phyloP scores from a whole-genome alignment of 345 rosid genomes.

The Cardamine occulta region DNA sequence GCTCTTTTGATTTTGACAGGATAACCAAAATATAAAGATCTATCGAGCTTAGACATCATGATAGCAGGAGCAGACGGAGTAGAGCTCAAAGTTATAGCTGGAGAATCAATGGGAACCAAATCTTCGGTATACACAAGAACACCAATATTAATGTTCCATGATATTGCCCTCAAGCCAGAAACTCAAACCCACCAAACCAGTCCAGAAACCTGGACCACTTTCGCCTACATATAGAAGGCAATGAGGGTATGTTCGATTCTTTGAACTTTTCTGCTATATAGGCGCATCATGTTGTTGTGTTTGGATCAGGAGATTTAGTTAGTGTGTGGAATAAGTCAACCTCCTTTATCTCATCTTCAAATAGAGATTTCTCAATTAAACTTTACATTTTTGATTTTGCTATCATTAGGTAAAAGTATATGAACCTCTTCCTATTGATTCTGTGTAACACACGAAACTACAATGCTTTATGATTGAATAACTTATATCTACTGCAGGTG shows the following conservation, averaged over 20 bases:
- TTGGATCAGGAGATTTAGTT: conserved; percentile 69
- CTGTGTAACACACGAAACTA: no score
- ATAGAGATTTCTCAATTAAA: no score
- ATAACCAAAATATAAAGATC: conserved; percentile 72
- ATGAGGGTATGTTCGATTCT: conserved; percentile 63
- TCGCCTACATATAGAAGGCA: conserved; percentile 75
- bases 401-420: no score
- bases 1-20: conserved; percentile 49
- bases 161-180: conserved; percentile 65
- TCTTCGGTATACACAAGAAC: conserved; percentile 52
- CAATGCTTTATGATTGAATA: no score
- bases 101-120: conserved; percentile 82
- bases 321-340: conserved; percentile 71
- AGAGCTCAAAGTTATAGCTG: conserved; percentile 62
- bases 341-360: conserved; percentile 1
- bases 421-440: no score
- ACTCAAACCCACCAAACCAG: conserved; percentile 62
- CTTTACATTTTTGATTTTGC: no score
- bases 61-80: conserved; percentile 54
- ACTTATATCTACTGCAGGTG: no score
- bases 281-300: conserved; percentile 50
- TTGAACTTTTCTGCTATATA: conserved; percentile 35
- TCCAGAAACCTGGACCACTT: conserved; percentile 74
- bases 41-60: conserved; percentile 57
- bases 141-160: conserved; percentile 60